A percentile compares a stretch with the other conserved stretches of the same genome.
phyloP scores from a whole-genome alignment of 2,329 filamentous ascomycete species.

The Anthostomella pinea region DNA sequence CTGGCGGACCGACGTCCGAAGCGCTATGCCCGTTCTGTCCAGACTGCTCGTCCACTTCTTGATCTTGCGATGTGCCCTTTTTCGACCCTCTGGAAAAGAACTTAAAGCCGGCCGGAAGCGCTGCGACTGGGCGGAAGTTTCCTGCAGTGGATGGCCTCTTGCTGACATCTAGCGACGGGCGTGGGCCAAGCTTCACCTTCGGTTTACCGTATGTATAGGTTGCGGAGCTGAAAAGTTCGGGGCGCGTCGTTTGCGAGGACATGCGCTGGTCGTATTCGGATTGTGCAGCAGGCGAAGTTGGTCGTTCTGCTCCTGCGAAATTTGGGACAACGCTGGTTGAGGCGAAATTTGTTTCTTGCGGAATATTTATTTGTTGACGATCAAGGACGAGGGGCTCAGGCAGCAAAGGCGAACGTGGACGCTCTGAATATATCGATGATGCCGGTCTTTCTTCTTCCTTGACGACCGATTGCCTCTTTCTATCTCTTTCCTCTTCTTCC shows the following conservation, averaged over 20 bases:
- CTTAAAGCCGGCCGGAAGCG: constrained; percentile 78
- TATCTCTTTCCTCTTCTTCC: constrained; percentile 66
- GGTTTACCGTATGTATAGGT: constrained; percentile 59
- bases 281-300: constrained; percentile 43
- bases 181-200: constrained; percentile 85
- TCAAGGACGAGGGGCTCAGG: constrained; percentile 45
- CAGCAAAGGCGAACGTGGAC: constrained; percentile 17
- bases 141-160: constrained; percentile 60
- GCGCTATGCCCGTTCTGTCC: constrained; percentile 36
- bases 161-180: constrained; percentile 68
- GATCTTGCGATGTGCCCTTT: constrained; percentile 43
- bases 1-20: constrained; percentile 35
- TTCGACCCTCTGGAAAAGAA: constrained; percentile 58
- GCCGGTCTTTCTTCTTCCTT: constrained; percentile 43
- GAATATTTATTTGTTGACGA: constrained; percentile 48
- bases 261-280: constrained; percentile 41
- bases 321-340: constrained; percentile 49
- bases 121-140: constrained; percentile 69
- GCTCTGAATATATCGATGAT: constrained; percentile 25
- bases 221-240: constrained; percentile 49
- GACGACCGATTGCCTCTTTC: constrained; percentile 56
- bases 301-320: constrained; percentile 47
- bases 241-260: constrained; percentile 51
- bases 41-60: constrained; percentile 24
- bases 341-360: constrained; percentile 49